Conservation (phyloP, 1,284 basidiomycete species). For the Apiotrichum porosum region DNA sequence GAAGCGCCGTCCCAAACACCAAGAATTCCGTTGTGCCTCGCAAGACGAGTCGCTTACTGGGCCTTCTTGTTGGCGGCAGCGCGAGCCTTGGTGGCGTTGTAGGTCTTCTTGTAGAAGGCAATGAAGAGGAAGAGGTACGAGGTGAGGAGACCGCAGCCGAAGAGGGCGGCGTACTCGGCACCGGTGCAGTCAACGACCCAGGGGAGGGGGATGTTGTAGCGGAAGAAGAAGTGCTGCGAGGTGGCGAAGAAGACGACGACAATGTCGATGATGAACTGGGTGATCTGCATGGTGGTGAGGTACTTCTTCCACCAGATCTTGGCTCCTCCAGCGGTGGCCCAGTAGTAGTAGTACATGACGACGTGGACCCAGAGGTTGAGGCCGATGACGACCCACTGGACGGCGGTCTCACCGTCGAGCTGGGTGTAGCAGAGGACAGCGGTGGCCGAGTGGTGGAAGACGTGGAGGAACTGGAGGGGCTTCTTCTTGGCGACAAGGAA, state of each 20-base stretch:
- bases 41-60: slow-evolving; percentile 12
- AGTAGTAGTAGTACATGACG: slow-evolving; percentile 99
- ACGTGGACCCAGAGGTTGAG: slow-evolving; percentile 95
- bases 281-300: slow-evolving; percentile 91
- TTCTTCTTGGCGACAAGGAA: slow-evolving; percentile 99
- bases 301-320: slow-evolving; percentile 99
- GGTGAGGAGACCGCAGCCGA: slow-evolving; percentile 82
- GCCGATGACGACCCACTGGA: slow-evolving; percentile 93
- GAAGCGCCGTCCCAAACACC: no score
- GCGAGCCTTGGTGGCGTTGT: slow-evolving; percentile 41
- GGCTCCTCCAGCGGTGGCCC: slow-evolving; percentile 88
- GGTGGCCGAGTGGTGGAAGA: slow-evolving; percentile 99
- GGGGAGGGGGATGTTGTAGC: slow-evolving; percentile 63
- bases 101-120: slow-evolving; percentile 51
- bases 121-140: slow-evolving; percentile 88
- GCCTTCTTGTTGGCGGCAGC: slow-evolving; percentile 22
- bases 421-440: slow-evolving; percentile 91
- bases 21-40: no score
- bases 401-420: slow-evolving; percentile 84
- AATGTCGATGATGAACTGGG: slow-evolving; percentile 88
- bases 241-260: slow-evolving; percentile 87
- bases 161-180: slow-evolving; percentile 77
- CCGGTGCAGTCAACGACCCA: slow-evolving; percentile 78
- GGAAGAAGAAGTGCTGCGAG: slow-evolving; percentile 72
- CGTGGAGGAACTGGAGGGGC: slow-evolving; percentile 92